Evolutionary conservation across 306 rosid species (phyloP), one percentile per base, ranked within the genome.

Genomic region (Heteromeles arbutifolia): DNA sequence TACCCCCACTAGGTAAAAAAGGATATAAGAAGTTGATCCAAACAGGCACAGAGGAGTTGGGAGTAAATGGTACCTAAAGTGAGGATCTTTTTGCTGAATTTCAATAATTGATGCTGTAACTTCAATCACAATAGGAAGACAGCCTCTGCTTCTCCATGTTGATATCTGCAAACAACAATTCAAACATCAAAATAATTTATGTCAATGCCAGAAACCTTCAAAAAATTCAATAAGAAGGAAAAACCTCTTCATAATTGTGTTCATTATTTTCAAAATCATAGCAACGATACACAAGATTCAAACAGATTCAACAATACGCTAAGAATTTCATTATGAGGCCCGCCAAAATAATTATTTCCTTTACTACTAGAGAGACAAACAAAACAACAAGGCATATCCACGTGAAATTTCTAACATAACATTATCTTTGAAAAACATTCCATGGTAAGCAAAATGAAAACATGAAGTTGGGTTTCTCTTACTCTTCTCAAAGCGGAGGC

Each of bases 101-200:
- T 92, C 92, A 29, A 96, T 70, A 11, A 92, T 87, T 1, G 93
- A 84, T 54, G 97, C 91, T 0, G 99, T 87, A 62, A 89, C 87
- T 57, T 92, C 94, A 17, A 96, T 75, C 9, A 79, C 79, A 79
- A 85, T 90, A 4, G 99, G 99, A 78, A 96, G 76, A 17, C 90
- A 86, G 66, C 98, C 98, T 67, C 97, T 88, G 83, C 94, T 92
- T 74, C 88, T 83, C 98, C 99, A 96, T 15, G 92, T 70, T 2
- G 92, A 84, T 56, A 96, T 82, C 99, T 96, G 86, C 52, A 81
- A 68, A 22, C 15, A 58, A 67, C 28, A 69, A 78, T 19, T 29
- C 43, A 37, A 11, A n/a, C 69, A 8, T 14, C 56, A 25, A 72
- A 18, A 25, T n/a, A 10, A 68, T 21, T 11, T 31, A 58, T 61